These are phyloP conservation scores for Calonectria pseudoreteaudii DNA, from an alignment of 2,329 filamentous ascomycete species.

Conservation along the genomic window DNA sequence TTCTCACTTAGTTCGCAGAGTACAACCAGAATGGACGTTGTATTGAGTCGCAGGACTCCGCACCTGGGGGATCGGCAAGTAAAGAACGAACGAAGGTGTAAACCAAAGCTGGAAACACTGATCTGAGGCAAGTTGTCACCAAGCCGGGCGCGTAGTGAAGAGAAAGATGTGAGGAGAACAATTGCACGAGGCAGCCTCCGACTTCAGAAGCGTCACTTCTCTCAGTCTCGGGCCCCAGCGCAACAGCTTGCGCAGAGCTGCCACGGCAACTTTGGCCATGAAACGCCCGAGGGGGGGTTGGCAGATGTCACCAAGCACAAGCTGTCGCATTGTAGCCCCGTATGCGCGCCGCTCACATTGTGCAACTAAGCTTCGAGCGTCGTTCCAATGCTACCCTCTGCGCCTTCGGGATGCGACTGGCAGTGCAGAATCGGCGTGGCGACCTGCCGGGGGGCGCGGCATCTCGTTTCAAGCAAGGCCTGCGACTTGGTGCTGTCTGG, in stretches of 20 bases:
- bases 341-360: neutral
- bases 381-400: constrained; percentile 14
- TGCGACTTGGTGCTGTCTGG: constrained; percentile 20
- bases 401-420: constrained; percentile 8
- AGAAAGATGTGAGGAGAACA: constrained; percentile 8
- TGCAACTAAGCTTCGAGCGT: constrained; percentile 1
- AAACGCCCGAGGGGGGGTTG: constrained; percentile 24
- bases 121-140: constrained; percentile 17
- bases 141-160: constrained; percentile 4
- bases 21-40: neutral
- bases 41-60: neutral
- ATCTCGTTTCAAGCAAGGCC: constrained; percentile 4
- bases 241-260: neutral
- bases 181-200: constrained; percentile 3
- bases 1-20: neutral
- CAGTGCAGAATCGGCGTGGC: constrained; percentile 1
- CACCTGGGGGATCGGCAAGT: neutral
- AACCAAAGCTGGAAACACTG: constrained; percentile 4
- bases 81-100: constrained; percentile 3
- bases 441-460: neutral
- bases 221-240: neutral
- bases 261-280: constrained; percentile 14
- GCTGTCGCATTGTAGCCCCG: constrained; percentile 22
- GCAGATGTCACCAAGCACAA: constrained; percentile 12
- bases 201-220: constrained; percentile 11